Evolutionary conservation across 2,329 filamentous ascomycete genomes (phyloP), one percentile per base, ranked within the genome.

Genomic region (Sporothrix phasma): DNA sequence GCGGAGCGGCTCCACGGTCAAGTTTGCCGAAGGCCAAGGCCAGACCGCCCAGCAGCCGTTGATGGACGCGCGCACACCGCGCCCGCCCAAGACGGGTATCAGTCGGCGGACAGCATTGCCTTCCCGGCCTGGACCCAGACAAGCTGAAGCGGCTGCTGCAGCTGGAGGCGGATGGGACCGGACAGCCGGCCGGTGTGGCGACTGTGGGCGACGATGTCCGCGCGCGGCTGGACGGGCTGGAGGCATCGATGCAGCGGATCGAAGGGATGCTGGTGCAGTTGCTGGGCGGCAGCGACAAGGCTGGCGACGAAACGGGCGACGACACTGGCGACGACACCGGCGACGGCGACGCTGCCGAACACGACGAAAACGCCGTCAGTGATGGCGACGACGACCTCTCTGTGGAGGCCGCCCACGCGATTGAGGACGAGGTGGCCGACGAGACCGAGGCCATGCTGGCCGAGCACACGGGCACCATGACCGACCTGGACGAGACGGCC

Each of bases 51-150:
- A 39, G n/a, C 41, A 56, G 31, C 46, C n/a, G n/a, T n/a, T n/a
- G n/a, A n/a, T n/a, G n/a, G n/a, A n/a, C n/a, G 19, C 54, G 3
- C 43, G 56, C 37, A 31, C 61, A 4, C 61, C 62, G 11, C 58
- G 60, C 3, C 29, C 54, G n/a, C 34, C 49, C 13, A 66, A 61
- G 29, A 68, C 76, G 22, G 72, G 76, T 15, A 76, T 76, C 54
- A 68, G 65, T 54, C 77, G 82, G 41, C 76, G 83, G 83, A 85
- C 72, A 85, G 82, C 45, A 82, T 84, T 65, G 74, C 77, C 66
- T 84, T 83, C 65, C 81, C 0, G 78, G 79, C 0, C 73, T 84
- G 15, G 72, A 69, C 29, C 63, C 76, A 39, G 77, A 79, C 59
- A 82, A 84, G 71, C 71, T 85, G 66, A 77, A 78, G 29, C 74